Evolutionary conservation across 2,329 filamentous ascomycete species (phyloP), one percentile per base, ranked within the genome.

Genomic region (Ascochyta lentis): DNA sequence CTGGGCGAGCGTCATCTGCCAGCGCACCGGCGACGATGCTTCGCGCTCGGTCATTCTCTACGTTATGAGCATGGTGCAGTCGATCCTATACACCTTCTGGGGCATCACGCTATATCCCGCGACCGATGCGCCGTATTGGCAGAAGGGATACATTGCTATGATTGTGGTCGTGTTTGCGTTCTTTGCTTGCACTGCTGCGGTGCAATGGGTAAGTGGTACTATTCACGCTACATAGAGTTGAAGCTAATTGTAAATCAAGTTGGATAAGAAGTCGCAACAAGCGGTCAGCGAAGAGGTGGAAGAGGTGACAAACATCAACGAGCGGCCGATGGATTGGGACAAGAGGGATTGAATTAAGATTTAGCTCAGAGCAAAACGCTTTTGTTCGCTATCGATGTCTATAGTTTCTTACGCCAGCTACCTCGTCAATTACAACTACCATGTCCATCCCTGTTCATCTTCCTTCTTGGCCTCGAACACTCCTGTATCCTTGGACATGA

Each of bases 41-140:
- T 59, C 71, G 0, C 65, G 79, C 10, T 74, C 74, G 10, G 70
- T 80, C 3, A 76, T 75, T 0, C 58, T 81, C 0, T 76, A 75
- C 37, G 69, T 70, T 0, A 80, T 80, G 77, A 78, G 77, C 10
- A 73, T 76, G 23, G 70, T 72, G 2, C 72, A 74, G 13, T 73
- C 72, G 38, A 65, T 76, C 0, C 54, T 81, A 24, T 80, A 77
- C 56, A 80, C 79, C 0, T 80, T 79, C 44, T 81, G 79, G 78
- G 79, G 78, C 0, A 78, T 81, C 5, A 63, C 70, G 0, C 59
- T 81, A 7, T 80, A 80, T 34, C 67, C 76, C 12, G 77, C 77
- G 0, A 71, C 69, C 5, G 76, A 80, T 54, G 77, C 77, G 0
- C 77, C 78, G 3, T 79, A 80, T 48, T 80, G 78, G 70, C 69